Base-by-base conservation (phyloP, 129 eudicot genomes). In the Lactuca saligna region DNA sequence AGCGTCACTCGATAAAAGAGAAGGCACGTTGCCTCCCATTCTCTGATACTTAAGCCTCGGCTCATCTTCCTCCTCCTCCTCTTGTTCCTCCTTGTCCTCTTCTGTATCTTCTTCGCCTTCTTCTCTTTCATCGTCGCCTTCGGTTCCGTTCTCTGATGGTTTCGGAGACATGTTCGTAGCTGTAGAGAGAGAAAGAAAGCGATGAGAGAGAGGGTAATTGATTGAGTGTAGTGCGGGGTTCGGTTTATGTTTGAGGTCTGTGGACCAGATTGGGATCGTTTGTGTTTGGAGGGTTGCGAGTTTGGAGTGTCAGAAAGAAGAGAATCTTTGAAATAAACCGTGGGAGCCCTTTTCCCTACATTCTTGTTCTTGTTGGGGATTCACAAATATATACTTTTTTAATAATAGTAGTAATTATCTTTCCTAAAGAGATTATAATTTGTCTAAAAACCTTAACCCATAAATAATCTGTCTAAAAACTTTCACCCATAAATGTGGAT, bases 11-110 rank as follows among this genome's bases (percentile, higher is more conserved):
- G 93, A 72, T 14, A 92, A 57, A 14, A 92, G 83, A 16, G 91
- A 54, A 17, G 96, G 91, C 74, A 92, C 90, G 64, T 85, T 86
- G 68, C 87, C 94, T n/a, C 96, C 97, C 97, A 91, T 91, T 51
- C 97, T 73, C 82, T 91, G 97, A 71, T 91, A 91, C 94, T 91
- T 91, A 1, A 91, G 75, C 70, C 96, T 60, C 49, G 97, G 97
- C 72, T 91, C 97, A 44, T 91, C 97, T 54, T 87, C 97, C 16
- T 83, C 90, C 8, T 83, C 96, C 3, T 82, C 87, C 11, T 72
- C 86, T 9, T 53, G 82, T 7, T 82, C 81, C n/a, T 82, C 87
- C 41, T 75, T 81, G 3, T 75, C 75, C 11, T 82, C 87, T 41
- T 86, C 94, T 12, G 86, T 88, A 17, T 86, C 96, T 35, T 75